phyloP scores from a whole-genome alignment of 768 basidiomycete genomes.

The Phanerodontia chrysosporium region DNA sequence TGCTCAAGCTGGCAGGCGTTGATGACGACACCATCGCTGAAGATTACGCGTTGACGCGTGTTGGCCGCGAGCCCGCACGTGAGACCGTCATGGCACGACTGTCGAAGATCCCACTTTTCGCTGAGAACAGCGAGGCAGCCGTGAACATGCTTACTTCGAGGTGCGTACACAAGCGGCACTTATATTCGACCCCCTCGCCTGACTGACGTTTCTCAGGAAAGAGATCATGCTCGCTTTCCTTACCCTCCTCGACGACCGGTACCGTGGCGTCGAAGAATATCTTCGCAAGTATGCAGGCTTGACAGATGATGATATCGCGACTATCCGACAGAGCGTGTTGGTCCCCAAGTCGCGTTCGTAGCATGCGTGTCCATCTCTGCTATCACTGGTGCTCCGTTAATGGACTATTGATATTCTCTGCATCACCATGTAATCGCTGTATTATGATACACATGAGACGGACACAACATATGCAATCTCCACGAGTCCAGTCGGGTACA shows the following conservation, averaged over 20 bases:
- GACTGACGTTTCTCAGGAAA: constrained; percentile 35
- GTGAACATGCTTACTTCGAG: constrained; percentile 82
- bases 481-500: background rate
- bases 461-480: background rate
- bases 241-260: constrained; percentile 52
- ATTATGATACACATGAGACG: background rate
- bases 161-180: constrained; percentile 45
- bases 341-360: constrained; percentile 4
- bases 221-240: constrained; percentile 79
- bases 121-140: constrained; percentile 67
- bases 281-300: constrained; percentile 51
- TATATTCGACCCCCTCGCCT: background rate
- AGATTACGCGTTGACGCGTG: constrained; percentile 74
- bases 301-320: constrained; percentile 56
- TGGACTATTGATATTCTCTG: background rate
- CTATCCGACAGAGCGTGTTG: constrained; percentile 52
- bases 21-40: constrained; percentile 57
- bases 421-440: background rate
- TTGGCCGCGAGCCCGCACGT: constrained; percentile 77
- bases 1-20: constrained; percentile 75
- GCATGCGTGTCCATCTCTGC: background rate
- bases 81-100: constrained; percentile 67
- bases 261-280: constrained; percentile 67
- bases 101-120: constrained; percentile 67
- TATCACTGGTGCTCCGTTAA: background rate